Evolutionary conservation across 73 alveolate genomes (phyloP), one percentile per base, ranked within the genome.

Genomic region (Paramecium sexaurelia): DNA sequence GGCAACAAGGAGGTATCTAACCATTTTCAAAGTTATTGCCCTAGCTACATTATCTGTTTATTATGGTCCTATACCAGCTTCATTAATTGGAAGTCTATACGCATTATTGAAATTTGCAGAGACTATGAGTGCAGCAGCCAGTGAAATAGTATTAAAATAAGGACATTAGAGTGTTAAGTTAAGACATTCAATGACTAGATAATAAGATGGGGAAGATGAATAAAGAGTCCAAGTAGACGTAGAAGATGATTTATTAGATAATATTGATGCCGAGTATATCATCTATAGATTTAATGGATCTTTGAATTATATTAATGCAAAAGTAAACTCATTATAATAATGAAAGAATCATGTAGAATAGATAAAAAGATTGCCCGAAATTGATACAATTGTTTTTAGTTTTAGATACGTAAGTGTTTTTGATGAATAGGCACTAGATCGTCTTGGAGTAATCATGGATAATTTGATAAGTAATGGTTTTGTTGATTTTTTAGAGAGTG

Each of bases 41-140:
- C n/a, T 78, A 19, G 73, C 75, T 3, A 22, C 55, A 41, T 37
- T 78, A 40, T 20, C 36, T 41, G 71, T 78, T 0, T 78, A 19
- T 78, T 78, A 43, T 78, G 90, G 90, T 29, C 55, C 90, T 9
- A 22, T 78, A 6, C 55, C 45, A 20, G 55, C 61, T 20, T 24
- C 55, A 11, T 24, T 78, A 11, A 78, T 78, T 40, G 90, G 90
- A 6, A 78, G 90, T 45, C 71, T 78, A 2, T 78, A 78, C 41
- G 68, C 90, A 39, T 24, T 78, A 13, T 78, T 78, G 17, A 19
- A 78, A 78, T 78, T 78, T 43, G 90, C 90, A 78, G 90, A 78
- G 24, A 78, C 90, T 0, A 78, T 45, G 68, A 78, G 90, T 78
- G 73, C 73, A 78, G 90, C 90, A n/a, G 68, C 90, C 2, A 29